Percentiles rank a stretch among this genome's conserved stretches.
Conservation (phyloP, 805 yeast species). For the Cyberlindnera saturnus region DNA sequence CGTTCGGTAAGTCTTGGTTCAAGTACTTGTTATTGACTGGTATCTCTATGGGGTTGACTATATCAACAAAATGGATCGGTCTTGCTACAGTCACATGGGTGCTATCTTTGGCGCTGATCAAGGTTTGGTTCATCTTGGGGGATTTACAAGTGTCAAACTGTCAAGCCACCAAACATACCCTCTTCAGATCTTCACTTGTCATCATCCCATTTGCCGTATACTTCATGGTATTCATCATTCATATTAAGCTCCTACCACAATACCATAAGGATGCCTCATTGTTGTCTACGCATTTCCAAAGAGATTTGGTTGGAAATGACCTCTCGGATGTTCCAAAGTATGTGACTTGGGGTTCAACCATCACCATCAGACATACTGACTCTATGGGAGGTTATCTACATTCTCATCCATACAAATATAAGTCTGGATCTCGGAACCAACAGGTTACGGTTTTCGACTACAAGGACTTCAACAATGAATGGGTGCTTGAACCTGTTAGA, state of each 20-base stretch:
- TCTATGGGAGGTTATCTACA: slow-evolving; percentile 76
- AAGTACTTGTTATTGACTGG: slow-evolving; percentile 42
- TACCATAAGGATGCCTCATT: slow-evolving; percentile 53
- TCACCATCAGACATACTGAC: slow-evolving; percentile 64
- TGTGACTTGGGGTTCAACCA: slow-evolving; percentile 64
- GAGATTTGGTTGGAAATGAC: slow-evolving; percentile 40
- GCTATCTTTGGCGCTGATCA: slow-evolving; percentile 35
- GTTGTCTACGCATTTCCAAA: slow-evolving; percentile 64
- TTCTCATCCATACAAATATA: slow-evolving; percentile 62
- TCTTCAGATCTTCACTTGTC: slow-evolving; percentile 38
- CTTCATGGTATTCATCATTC: slow-evolving; percentile 48
- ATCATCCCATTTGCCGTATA: slow-evolving; percentile 56
- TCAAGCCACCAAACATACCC: slow-evolving; percentile 34
- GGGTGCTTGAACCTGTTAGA: slow-evolving; percentile 53
- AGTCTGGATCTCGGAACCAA: slow-evolving; percentile 64
- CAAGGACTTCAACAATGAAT: slow-evolving; percentile 59
- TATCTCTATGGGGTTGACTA: slow-evolving; percentile 44
- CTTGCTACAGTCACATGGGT: slow-evolving; percentile 63
- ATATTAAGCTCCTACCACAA: slow-evolving; percentile 40
- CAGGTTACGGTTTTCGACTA: slow-evolving; percentile 70
- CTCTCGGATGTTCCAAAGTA: slow-evolving; percentile 48
- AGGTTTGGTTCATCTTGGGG: slow-evolving; percentile 63
- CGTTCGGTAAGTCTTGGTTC: slow-evolving; percentile 49
- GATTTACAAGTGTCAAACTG: slow-evolving; percentile 47
- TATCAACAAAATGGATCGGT: slow-evolving; percentile 70